Evolutionary conservation across 2,329 filamentous ascomycete genomes (phyloP).

Genomic region (Aureobasidium namibiae): DNA sequence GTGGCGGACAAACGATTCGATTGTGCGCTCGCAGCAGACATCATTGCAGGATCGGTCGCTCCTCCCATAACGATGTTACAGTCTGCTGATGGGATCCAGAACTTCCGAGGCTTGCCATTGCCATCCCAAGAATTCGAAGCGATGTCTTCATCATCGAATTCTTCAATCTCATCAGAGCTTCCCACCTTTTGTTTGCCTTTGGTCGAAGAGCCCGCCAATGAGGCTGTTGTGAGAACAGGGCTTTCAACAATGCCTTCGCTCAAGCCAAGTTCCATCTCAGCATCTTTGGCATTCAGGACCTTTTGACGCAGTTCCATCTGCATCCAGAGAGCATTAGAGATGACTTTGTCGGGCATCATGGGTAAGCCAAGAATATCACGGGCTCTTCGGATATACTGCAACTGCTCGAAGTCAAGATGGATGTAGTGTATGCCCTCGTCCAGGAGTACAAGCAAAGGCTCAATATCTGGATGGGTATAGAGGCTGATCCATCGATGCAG

Average conservation of each 20-base stretch:
- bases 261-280: constrained; percentile 46
- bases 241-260: constrained; percentile 30
- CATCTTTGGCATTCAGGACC: constrained; percentile 44
- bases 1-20: constrained; percentile 42
- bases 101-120: constrained; percentile 46
- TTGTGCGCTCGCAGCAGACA: constrained; percentile 34
- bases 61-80: constrained; percentile 50
- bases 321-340: constrained; percentile 50
- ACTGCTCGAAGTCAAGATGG: constrained; percentile 50
- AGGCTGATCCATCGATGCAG: constrained; percentile 42
- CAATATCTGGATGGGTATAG: constrained; percentile 47
- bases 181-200: constrained; percentile 40
- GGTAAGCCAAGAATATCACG: constrained; percentile 47
- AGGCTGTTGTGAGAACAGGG: neutral
- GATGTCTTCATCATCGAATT: constrained; percentile 27
- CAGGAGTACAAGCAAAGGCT: constrained; percentile 46
- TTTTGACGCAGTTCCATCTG: constrained; percentile 48
- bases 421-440: constrained; percentile 54
- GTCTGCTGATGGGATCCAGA: constrained; percentile 49
- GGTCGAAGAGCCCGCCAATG: constrained; percentile 1
- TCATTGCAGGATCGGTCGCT: constrained; percentile 43
- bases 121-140: constrained; percentile 46
- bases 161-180: constrained; percentile 16
- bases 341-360: constrained; percentile 47
- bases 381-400: constrained; percentile 45